Conservation (phyloP, 106 monocot genomes). For the Platanthera zijinensis region DNA sequence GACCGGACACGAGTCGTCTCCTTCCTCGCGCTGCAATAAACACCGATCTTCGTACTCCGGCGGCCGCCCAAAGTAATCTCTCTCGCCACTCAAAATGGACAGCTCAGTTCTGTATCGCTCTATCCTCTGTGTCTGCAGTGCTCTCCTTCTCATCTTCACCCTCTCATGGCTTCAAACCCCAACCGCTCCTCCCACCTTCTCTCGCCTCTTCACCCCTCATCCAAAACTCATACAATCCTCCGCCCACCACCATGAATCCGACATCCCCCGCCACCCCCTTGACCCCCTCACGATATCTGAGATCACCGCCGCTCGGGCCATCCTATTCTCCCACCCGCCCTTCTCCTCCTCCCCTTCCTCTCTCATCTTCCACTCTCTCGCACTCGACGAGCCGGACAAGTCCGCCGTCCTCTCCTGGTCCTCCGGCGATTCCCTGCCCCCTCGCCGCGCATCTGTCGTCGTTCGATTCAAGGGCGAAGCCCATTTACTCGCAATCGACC, state of each 20-base stretch:
- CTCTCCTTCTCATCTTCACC: neutral
- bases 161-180: neutral
- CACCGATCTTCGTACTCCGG: no score
- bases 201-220: neutral
- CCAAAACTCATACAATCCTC: neutral
- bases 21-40: no score
- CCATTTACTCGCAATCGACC: conserved; percentile 36
- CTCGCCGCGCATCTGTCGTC: conserved; percentile 44
- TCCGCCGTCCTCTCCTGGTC: conserved; percentile 33
- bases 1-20: no score
- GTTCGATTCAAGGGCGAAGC: conserved; percentile 24
- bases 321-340: conserved; percentile 40
- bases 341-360: conserved; percentile 73
- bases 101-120: neutral
- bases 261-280: conserved; percentile 52
- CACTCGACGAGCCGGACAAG: conserved; percentile 68
- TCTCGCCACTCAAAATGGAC: neutral
- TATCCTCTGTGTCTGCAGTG: neutral
- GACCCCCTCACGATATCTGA: conserved; percentile 72
- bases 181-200: no score
- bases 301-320: conserved; percentile 36
- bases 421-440: conserved; percentile 23
- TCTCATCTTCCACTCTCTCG: conserved; percentile 62
- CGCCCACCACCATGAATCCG: conserved; percentile 16
- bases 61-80: no score